Evolutionary conservation across 2,329 filamentous ascomycete genomes (phyloP).

Genomic region (Phialocephala subalpina): DNA sequence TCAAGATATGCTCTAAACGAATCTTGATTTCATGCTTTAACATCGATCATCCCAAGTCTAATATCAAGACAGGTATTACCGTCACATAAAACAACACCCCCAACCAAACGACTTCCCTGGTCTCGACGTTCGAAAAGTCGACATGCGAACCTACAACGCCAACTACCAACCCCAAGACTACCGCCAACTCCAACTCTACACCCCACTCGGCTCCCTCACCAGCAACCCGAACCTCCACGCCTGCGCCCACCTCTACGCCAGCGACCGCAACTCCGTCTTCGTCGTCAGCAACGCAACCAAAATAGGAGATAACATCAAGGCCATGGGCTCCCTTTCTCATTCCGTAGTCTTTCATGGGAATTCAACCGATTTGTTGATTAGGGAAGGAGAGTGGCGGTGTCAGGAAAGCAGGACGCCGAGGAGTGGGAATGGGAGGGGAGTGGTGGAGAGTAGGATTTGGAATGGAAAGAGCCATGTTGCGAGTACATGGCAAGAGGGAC

Average conservation of each 20-base stretch:
- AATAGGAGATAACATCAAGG: slow-evolving; percentile 47
- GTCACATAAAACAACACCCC: slow-evolving; percentile 10
- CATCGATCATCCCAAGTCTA: too few relatives aligned
- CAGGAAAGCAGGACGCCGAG: slow-evolving; percentile 57
- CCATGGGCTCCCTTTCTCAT: slow-evolving; percentile 56
- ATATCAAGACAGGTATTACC: slow-evolving; percentile 11
- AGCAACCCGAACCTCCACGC: slow-evolving; percentile 60
- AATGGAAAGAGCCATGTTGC: slow-evolving; percentile 46
- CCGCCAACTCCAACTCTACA: slow-evolving; percentile 55
- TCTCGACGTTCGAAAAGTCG: slow-evolving; percentile 58
- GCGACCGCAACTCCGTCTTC: slow-evolving; percentile 62
- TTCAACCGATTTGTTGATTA: slow-evolving; percentile 49
- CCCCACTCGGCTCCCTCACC: slow-evolving; percentile 50
- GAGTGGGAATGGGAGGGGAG: slow-evolving; percentile 52
- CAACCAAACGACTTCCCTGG: slow-evolving; percentile 34
- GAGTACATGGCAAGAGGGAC: slow-evolving; percentile 57
- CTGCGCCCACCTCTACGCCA: slow-evolving; percentile 64
- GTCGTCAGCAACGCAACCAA: slow-evolving; percentile 58
- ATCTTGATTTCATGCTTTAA: too few relatives aligned
- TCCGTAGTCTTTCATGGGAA: slow-evolving; percentile 56
- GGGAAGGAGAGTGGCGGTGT: slow-evolving; percentile 51
- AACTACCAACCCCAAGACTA: slow-evolving; percentile 37
- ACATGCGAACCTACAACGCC: slow-evolving; percentile 58
- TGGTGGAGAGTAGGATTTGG: slow-evolving; percentile 57
- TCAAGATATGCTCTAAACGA: too few relatives aligned